These are phyloP conservation scores for Colletotrichum sp. DNA, from an alignment of 2,329 filamentous ascomycete genomes.

Conservation along the genomic window DNA sequence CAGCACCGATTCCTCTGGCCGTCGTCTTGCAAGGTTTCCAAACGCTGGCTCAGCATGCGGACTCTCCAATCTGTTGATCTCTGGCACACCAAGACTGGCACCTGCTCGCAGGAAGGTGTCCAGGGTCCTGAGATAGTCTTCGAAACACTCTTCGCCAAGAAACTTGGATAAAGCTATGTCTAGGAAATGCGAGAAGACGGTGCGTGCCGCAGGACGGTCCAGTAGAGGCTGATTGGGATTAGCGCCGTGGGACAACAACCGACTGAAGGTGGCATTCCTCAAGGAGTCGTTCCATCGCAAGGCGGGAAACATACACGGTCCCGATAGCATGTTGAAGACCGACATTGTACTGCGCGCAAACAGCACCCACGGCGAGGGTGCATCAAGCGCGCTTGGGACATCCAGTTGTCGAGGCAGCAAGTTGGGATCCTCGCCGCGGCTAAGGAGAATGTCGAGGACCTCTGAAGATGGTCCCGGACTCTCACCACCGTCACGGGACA, in stretches of 20 bases:
- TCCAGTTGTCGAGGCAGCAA: background rate
- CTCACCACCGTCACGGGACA: background rate
- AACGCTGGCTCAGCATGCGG: fast-evolving
- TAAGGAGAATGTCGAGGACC: background rate
- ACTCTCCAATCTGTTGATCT: background rate
- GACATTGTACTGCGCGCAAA: background rate
- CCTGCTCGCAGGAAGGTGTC: background rate
- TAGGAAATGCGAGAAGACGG: background rate
- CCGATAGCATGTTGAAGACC: background rate
- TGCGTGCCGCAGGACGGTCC: background rate
- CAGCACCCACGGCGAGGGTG: background rate
- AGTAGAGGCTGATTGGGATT: background rate
- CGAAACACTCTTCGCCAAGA: background rate
- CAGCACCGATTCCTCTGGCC: background rate
- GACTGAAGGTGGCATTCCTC: background rate
- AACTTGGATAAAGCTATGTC: background rate
- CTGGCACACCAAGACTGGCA: background rate
- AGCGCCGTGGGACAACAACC: background rate
- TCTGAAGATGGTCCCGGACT: background rate
- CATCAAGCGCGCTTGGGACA: background rate
- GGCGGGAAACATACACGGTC: background rate
- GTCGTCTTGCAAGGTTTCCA: background rate
- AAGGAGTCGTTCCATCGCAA: background rate
- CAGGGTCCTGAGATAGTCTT: background rate
- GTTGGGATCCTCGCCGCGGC: background rate